Evolutionary conservation across 345 rosid genomes (phyloP).

Genomic region (Corchorus olitorius): DNA sequence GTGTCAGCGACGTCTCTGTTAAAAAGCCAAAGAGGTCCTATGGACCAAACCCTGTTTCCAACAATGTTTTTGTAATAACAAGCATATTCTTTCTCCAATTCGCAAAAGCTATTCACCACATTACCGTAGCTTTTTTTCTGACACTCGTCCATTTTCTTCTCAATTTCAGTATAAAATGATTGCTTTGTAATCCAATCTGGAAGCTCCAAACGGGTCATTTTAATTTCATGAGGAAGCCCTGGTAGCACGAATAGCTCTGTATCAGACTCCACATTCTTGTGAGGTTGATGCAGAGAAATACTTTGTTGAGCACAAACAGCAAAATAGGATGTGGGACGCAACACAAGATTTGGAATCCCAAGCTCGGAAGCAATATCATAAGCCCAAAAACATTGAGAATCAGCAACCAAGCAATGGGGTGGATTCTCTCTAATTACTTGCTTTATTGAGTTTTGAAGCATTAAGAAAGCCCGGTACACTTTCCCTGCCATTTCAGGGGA

Average conservation of each 20-base stretch:
- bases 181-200: neutral
- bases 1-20: constrained; percentile 29
- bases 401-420: constrained; percentile 39
- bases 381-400: constrained; percentile 27
- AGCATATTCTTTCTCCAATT: constrained; percentile 39
- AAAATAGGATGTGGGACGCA: constrained; percentile 33
- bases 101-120: constrained; percentile 41
- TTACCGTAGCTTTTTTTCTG: constrained; percentile 32
- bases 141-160: constrained; percentile 15
- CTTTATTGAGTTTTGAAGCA: constrained; percentile 20
- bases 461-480: neutral
- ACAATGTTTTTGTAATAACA: constrained; percentile 33
- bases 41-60: constrained; percentile 43
- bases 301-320: constrained; percentile 22
- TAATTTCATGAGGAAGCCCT: constrained; percentile 26
- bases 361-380: constrained; percentile 10
- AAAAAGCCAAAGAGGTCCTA: constrained; percentile 45
- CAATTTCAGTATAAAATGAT: neutral
- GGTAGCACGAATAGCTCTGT: constrained; percentile 30
- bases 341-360: constrained; percentile 37
- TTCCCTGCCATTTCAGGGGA: neutral
- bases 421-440: constrained; percentile 14
- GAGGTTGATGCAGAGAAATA: neutral
- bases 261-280: constrained; percentile 19
- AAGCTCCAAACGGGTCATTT: constrained; percentile 22